Conservation (phyloP, 352 stramenopile species). For the Pythium pyrilobum region DNA sequence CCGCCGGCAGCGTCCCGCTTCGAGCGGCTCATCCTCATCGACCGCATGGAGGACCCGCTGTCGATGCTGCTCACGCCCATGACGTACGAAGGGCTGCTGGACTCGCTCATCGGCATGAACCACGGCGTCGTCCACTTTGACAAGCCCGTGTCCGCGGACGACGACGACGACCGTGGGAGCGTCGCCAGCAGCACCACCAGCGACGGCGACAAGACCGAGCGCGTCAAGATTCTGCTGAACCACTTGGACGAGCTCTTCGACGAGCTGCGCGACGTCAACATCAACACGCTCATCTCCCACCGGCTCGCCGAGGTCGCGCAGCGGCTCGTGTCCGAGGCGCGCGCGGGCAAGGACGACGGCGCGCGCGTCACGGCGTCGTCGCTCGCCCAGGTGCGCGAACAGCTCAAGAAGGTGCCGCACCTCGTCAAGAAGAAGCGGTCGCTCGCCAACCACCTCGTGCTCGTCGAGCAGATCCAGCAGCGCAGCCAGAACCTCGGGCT, state of each 20-base stretch:
- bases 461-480: constrained; percentile 57
- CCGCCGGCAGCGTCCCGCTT: constrained; percentile 17
- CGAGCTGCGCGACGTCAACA: constrained; percentile 75
- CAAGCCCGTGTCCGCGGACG: constrained; percentile 12
- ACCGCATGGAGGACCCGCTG: constrained; percentile 74
- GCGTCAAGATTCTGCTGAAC: constrained; percentile 59
- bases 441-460: constrained; percentile 56
- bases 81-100: constrained; percentile 79
- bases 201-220: constrained; percentile 6
- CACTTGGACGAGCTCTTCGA: constrained; percentile 63
- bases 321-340: constrained; percentile 44
- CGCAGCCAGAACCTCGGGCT: constrained; percentile 53
- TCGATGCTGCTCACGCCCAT: constrained; percentile 81
- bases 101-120: constrained; percentile 66
- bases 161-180: constrained; percentile 13
- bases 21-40: constrained; percentile 60
- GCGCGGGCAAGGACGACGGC: constrained; percentile 16
- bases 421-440: constrained; percentile 71
- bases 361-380: not conserved
- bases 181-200: constrained; percentile 4
- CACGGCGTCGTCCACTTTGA: constrained; percentile 67
- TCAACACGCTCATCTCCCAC: constrained; percentile 59
- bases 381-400: constrained; percentile 1
- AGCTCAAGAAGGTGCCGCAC: constrained; percentile 54
- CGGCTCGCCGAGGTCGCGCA: constrained; percentile 47